These are phyloP conservation scores for Parietaria judaica DNA, from an alignment of 306 rosid genomes.

Conservation along the genomic window DNA sequence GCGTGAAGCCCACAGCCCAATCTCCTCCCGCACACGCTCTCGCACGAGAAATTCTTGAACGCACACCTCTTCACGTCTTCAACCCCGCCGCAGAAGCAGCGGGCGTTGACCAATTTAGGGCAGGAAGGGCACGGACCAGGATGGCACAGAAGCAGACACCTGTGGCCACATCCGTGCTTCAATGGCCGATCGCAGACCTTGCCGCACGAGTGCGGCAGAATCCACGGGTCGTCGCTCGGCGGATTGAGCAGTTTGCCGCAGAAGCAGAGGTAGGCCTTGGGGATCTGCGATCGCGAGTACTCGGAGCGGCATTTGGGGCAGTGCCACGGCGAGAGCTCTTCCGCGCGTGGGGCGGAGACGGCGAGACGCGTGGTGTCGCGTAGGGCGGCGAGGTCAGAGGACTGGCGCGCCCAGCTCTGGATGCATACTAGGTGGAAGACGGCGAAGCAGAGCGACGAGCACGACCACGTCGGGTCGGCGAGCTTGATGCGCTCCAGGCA, in stretches of 20 bases:
- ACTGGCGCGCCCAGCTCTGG: conserved; percentile 88
- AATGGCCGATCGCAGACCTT: conserved; percentile 68
- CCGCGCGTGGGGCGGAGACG: conserved; percentile 33
- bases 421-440: conserved; percentile 88
- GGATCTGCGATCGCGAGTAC: conserved; percentile 54
- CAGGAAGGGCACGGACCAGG: conserved; percentile 96
- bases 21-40: conserved; percentile 39
- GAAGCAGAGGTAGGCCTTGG: conserved; percentile 62
- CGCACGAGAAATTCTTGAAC: conserved; percentile 66
- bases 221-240: conserved; percentile 81
- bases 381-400: conserved; percentile 55
- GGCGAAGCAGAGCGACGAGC: conserved; percentile 77
- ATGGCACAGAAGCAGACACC: conserved; percentile 73
- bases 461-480: conserved; percentile 87
- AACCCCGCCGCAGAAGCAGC: conserved; percentile 60
- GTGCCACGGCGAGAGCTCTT: conserved; percentile 61
- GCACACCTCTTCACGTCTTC: conserved; percentile 71
- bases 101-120: conserved; percentile 62
- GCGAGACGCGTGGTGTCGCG: conserved; percentile 81
- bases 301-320: conserved; percentile 86
- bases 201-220: conserved; percentile 89
- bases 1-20: conserved; percentile 57
- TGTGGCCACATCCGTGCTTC: conserved; percentile 70
- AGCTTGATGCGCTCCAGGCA: conserved; percentile 88
- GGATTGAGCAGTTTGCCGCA: conserved; percentile 79